A percentile compares a stretch with the other conserved stretches of the same genome.
These are phyloP conservation scores for Ceratocystis papillata DNA, from an alignment of 2,329 filamentous ascomycete genomes.

Conservation along the genomic window DNA sequence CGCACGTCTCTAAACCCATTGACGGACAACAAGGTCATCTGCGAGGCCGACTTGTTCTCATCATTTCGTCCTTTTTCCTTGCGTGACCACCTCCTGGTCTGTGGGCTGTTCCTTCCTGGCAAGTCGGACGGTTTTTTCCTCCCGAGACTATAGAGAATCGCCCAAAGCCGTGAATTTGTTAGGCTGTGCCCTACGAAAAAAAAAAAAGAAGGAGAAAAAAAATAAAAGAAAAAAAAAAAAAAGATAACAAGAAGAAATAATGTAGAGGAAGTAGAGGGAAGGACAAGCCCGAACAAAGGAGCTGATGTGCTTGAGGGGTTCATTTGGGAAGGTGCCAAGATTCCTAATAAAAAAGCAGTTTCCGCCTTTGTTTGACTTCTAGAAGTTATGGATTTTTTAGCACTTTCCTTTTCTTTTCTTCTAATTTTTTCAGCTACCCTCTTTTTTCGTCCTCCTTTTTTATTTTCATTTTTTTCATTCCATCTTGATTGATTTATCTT, in stretches of 20 bases:
- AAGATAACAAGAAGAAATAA: neutral
- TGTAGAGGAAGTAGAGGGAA: neutral
- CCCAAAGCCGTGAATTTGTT: constrained; percentile 3
- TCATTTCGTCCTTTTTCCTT: constrained; percentile 5
- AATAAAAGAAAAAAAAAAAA: neutral
- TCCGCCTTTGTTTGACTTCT: constrained; percentile 12
- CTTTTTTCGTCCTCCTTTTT: neutral
- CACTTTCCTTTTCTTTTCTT: constrained; percentile 6
- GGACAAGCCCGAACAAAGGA: constrained; percentile 8
- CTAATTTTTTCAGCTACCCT: neutral
- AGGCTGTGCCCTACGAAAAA: neutral
- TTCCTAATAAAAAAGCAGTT: constrained; percentile 4
- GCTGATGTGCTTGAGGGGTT: neutral
- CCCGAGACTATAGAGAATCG: constrained; percentile 3
- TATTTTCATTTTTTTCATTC: neutral
- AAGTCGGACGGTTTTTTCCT: constrained; percentile 1
- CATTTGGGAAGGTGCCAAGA: constrained; percentile 1
- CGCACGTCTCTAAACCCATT: neutral
- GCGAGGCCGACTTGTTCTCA: constrained; percentile 8
- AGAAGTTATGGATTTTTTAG: neutral
- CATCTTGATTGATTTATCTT: neutral
- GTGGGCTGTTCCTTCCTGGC: constrained; percentile 12
- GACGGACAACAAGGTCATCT: neutral
- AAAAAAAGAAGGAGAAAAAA: neutral
- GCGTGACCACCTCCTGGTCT: neutral